Evolutionary conservation across 441 rosid genomes (phyloP).

Genomic region (Metrosideros polymorpha): DNA sequence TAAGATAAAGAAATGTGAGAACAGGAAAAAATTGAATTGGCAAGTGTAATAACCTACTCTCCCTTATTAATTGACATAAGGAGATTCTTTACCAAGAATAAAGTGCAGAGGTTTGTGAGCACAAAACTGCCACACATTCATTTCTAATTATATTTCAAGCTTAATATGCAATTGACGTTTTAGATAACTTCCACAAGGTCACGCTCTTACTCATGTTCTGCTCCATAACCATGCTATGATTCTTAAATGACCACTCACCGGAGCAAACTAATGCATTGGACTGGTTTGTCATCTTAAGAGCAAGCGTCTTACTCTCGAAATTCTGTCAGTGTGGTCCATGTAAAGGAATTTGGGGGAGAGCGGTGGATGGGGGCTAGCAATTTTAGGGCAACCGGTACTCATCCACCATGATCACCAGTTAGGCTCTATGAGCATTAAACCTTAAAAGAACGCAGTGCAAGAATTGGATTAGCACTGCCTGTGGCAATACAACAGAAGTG

Average conservation of each 20-base stretch:
- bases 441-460: background rate
- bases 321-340: background rate
- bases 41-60: background rate
- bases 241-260: background rate
- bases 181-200: background rate
- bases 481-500: background rate
- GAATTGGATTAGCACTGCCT: background rate
- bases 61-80: background rate
- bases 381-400: background rate
- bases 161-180: background rate
- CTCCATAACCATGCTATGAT: background rate
- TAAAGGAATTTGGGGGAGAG: background rate
- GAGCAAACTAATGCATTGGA: background rate
- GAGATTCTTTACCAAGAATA: background rate
- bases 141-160: background rate
- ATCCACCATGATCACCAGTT: background rate
- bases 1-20: background rate
- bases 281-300: background rate
- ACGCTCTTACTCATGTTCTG: background rate
- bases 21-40: background rate
- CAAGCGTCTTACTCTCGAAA: background rate
- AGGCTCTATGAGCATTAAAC: background rate
- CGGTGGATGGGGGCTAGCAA: background rate
- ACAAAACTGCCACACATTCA: background rate
- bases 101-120: background rate